A percentile compares a stretch with the other conserved stretches of the same genome.
phyloP scores from a whole-genome alignment of 2,329 filamentous ascomycete genomes.

The Acephala macrosclerotiorum region DNA sequence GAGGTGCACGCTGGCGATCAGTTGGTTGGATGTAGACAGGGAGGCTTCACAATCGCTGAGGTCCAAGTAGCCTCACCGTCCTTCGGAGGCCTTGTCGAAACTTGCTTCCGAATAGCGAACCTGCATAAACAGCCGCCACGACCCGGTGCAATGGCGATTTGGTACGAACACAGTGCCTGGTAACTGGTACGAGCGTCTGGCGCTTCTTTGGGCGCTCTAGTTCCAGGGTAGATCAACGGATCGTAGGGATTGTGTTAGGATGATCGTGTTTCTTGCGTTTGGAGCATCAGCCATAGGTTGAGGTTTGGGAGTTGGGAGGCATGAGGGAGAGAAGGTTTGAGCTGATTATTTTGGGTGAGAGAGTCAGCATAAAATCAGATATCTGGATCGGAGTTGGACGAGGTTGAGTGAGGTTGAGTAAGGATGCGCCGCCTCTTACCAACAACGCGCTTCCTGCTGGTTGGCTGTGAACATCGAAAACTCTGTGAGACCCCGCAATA shows the following conservation, averaged over 20 bases:
- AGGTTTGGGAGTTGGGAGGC: constrained; percentile 11
- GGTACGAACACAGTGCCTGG: constrained; percentile 23
- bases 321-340: constrained; percentile 32
- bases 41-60: constrained; percentile 25
- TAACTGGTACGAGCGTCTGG: constrained; percentile 22
- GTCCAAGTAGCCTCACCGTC: constrained; percentile 36
- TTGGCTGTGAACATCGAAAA: background rate
- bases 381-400: background rate
- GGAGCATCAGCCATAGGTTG: constrained; percentile 26
- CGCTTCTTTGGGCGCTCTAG: constrained; percentile 27
- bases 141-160: constrained; percentile 24
- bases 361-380: constrained; percentile 22
- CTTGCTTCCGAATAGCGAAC: constrained; percentile 17
- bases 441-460: constrained; percentile 3
- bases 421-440: constrained; percentile 6
- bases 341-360: constrained; percentile 31
- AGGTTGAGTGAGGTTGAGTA: background rate
- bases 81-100: constrained; percentile 25
- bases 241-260: constrained; percentile 23
- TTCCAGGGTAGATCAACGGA: constrained; percentile 25
- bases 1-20: constrained; percentile 19
- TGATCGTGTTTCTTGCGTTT: constrained; percentile 17
- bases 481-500: constrained; percentile 9
- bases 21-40: constrained; percentile 31
- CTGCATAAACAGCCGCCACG: constrained; percentile 29